phyloP scores from a whole-genome alignment of 148 eudicot genomes.

The Vaccinium corymbosum region DNA sequence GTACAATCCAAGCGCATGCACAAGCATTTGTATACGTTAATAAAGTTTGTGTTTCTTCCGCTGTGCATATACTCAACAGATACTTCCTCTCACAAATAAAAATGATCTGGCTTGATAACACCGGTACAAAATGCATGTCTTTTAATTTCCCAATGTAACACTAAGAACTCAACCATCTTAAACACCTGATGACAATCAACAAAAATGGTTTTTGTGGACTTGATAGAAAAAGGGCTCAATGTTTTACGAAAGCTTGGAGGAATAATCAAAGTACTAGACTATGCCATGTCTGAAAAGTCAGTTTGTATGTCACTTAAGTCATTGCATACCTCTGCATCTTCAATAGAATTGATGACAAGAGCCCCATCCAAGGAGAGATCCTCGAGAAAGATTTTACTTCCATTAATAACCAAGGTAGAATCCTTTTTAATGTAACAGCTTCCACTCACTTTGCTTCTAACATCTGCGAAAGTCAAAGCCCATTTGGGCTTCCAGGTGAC shows the following conservation, averaged over 20 bases:
- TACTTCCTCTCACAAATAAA: neutral
- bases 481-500: constrained; percentile 91
- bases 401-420: constrained; percentile 79
- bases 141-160: neutral
- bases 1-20: too few relatives aligned
- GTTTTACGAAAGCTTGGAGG: neutral
- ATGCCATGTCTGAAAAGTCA: neutral
- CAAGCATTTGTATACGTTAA: too few relatives aligned
- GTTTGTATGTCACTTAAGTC: neutral
- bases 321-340: constrained; percentile 75
- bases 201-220: neutral
- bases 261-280: neutral
- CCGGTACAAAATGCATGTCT: neutral
- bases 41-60: too few relatives aligned
- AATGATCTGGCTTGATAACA: neutral
- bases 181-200: neutral
- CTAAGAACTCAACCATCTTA: neutral
- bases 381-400: constrained; percentile 50
- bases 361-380: constrained; percentile 86
- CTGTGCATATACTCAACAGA: too few relatives aligned
- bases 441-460: constrained; percentile 61
- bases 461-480: constrained; percentile 73
- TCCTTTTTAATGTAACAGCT: constrained; percentile 57
- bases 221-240: neutral
- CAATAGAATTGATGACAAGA: constrained; percentile 55